phyloP scores from a whole-genome alignment of 164 flowering plant species.

The Chloranthus sessilifolius region DNA sequence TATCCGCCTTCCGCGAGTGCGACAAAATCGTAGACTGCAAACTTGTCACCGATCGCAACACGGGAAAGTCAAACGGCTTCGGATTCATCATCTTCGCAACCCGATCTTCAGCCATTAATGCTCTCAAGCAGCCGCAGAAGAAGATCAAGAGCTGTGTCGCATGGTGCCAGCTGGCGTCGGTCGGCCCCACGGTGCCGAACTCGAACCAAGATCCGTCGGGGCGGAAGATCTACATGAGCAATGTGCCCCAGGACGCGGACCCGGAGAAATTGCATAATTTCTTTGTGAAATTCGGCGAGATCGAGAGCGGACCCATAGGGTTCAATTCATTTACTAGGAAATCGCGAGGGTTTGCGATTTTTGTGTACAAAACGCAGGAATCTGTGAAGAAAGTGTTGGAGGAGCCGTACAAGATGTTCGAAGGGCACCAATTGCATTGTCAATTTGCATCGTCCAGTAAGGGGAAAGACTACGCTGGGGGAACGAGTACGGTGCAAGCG shows the following conservation, averaged over 20 bases:
- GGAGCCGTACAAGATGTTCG: conserved; percentile 42
- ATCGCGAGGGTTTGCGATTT: conserved; percentile 41
- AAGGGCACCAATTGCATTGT: conserved; percentile 43
- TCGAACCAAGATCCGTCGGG: conserved; percentile 6
- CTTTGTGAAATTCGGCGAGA: conserved; percentile 40
- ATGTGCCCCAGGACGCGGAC: conserved; percentile 28
- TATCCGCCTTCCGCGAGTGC: conserved; percentile 23
- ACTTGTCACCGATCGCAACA: conserved; percentile 34
- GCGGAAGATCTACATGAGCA: conserved; percentile 45
- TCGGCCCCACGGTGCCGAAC: conserved; percentile 19
- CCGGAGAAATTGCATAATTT: conserved; percentile 28
- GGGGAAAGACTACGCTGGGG: conserved; percentile 1
- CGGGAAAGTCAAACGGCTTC: conserved; percentile 54
- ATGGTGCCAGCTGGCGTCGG: conserved; percentile 49
- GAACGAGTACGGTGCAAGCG: conserved; percentile 13
- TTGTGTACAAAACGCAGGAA: conserved; percentile 38
- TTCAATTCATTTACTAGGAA: conserved; percentile 41
- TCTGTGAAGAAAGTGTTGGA: conserved; percentile 39
- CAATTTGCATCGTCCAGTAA: conserved; percentile 30
- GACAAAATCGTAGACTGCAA: conserved; percentile 55
- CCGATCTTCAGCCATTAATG: conserved; percentile 30
- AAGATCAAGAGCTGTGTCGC: conserved; percentile 34
- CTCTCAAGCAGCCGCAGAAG: conserved; percentile 45
- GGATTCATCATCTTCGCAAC: conserved; percentile 44
- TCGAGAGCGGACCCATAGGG: conserved; percentile 51